Conservation (phyloP, 2,329 filamentous ascomycete species). For the Amauroascus niger region DNA sequence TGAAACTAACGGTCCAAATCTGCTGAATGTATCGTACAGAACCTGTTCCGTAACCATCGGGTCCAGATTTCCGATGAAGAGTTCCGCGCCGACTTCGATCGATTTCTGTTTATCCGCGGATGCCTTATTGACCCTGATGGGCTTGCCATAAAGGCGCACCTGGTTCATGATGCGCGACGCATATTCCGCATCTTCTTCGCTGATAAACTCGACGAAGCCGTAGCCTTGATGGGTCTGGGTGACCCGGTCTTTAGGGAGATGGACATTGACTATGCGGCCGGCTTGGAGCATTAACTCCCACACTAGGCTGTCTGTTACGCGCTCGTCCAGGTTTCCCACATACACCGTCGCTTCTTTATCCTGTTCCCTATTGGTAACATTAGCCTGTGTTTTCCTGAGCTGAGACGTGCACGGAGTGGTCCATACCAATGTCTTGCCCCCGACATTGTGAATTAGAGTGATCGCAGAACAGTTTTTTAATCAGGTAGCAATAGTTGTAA, state of each 20-base stretch:
- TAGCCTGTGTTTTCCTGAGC: slow-evolving; percentile 22
- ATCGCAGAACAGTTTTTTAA: neutral
- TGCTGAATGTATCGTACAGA: slow-evolving; percentile 86
- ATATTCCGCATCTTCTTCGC: slow-evolving; percentile 92
- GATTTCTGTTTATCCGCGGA: slow-evolving; percentile 89
- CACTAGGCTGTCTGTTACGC: slow-evolving; percentile 77
- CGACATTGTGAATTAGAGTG: slow-evolving; percentile 43
- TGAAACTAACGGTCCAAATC: slow-evolving; percentile 76
- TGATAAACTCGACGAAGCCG: slow-evolving; percentile 97
- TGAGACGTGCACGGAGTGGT: slow-evolving; percentile 3
- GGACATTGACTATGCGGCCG: slow-evolving; percentile 93
- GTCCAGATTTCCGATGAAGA: slow-evolving; percentile 94
- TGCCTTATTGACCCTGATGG: slow-evolving; percentile 90
- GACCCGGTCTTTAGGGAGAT: slow-evolving; percentile 95
- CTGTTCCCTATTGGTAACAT: slow-evolving; percentile 61
- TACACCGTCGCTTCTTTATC: slow-evolving; percentile 98
- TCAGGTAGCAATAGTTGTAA: neutral
- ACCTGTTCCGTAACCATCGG: slow-evolving; percentile 91
- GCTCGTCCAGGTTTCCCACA: slow-evolving; percentile 96
- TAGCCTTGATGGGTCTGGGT: slow-evolving; percentile 96
- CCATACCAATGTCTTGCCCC: slow-evolving; percentile 67
- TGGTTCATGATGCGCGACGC: slow-evolving; percentile 95
- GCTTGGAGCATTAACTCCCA: slow-evolving; percentile 99
- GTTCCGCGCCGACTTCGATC: slow-evolving; percentile 87
- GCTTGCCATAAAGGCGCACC: slow-evolving; percentile 84